Evolutionary conservation across 495 filamentous ascomycete genomes (phyloP), one percentile per base, ranked within the genome.

Genomic region (Oidiodendron maius): DNA sequence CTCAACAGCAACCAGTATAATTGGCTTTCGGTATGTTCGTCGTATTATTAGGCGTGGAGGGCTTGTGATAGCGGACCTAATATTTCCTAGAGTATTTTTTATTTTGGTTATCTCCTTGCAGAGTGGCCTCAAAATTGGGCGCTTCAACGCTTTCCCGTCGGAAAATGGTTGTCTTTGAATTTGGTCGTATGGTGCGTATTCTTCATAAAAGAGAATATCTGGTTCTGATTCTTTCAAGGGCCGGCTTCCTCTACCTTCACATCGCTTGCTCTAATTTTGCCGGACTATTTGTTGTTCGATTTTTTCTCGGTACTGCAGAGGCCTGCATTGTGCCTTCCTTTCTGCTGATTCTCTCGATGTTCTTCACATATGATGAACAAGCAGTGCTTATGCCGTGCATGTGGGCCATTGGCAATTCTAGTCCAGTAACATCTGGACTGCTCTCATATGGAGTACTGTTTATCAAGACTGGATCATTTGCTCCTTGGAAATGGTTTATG

Each of bases 381-480:
- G 76, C 73, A 8, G 65, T 62, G 18, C 70, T 78, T 0, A 70
- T 44, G 40, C 40, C 75, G 17, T 73, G 71, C 37, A 72, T 78
- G 55, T 83, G 78, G 78, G 81, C 81, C 60, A 76, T 71, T 55
- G 80, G 78, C 61, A 81, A 81, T 48, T 77, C 78, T 32, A 72
- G 71, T 41, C 79, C 67, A 1, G 76, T 80, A n/a, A 47, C 35
- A n/a, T 47, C 35, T 15, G 44, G 44, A 12, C 30, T 44, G 40
- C 17, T 36, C 4, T 39, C 44, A 6, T 47, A 39, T 47, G 30
- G 44, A 24, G 44, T 47, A 16, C 35, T 36, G 28, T 24, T 24
- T 26, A 44, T 44, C 23, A 28, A 44, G 10, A 44, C 40, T 26
- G 40, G 40, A 6, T 32, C 28, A 32, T 16, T 44, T 11, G 20